Conservation (phyloP, 163 green algal species). For the Chlorella variabilis region DNA sequence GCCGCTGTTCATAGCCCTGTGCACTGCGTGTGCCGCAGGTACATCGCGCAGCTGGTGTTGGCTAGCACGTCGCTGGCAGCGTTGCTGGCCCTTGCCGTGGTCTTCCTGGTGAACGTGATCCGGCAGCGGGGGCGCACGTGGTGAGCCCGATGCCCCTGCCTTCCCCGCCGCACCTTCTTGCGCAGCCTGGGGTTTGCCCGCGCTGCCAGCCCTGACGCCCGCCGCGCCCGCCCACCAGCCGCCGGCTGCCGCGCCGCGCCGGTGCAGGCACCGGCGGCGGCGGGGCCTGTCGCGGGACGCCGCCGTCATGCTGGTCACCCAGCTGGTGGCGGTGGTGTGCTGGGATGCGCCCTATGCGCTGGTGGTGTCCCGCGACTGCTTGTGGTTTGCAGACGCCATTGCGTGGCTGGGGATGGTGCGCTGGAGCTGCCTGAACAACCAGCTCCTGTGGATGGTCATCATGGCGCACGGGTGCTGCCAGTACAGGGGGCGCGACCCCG, state of each 20-base stretch:
- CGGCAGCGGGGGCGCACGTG: too few species aligned
- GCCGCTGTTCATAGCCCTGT: too few species aligned
- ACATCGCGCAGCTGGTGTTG: not conserved
- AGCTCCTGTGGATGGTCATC: not conserved
- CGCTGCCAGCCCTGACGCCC: too few species aligned
- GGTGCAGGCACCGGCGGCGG: not conserved
- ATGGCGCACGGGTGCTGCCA: not conserved
- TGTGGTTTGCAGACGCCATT: not conserved
- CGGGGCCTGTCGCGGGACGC: not conserved
- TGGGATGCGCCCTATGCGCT: not conserved
- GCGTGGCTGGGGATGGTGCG: not conserved
- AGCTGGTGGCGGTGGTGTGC: not conserved
- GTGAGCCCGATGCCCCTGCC: too few species aligned
- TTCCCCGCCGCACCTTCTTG: not conserved
- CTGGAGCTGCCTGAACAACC: not conserved
- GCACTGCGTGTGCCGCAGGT: too few species aligned
- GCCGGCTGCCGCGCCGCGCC: too few species aligned
- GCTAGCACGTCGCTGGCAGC: not conserved
- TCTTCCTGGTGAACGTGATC: too few species aligned
- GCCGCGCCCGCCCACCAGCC: too few species aligned
- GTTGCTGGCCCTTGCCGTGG: not conserved
- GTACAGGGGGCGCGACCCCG: not conserved
- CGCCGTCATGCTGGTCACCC: not conserved
- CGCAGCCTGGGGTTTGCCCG: too few species aligned
- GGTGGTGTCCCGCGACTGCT: not conserved